Percentiles rank a stretch among this genome's conserved stretches.
phyloP scores from a whole-genome alignment of 2,329 filamentous ascomycete genomes.

The Paecilomyces formosus region DNA sequence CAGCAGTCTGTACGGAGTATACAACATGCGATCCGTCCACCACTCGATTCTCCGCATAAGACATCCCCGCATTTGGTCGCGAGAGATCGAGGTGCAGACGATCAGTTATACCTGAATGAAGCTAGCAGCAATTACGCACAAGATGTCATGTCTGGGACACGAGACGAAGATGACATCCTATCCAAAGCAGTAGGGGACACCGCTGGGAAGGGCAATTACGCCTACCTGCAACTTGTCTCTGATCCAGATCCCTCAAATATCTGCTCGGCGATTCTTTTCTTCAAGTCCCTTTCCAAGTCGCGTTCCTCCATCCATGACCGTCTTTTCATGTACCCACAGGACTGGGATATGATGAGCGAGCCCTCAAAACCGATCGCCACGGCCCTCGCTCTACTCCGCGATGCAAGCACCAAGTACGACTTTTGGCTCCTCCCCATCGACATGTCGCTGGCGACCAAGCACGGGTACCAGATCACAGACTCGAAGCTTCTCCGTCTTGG shows the following conservation, averaged over 20 bases:
- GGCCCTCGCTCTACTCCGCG: slow-evolving; percentile 30
- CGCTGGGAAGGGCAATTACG: slow-evolving; percentile 22
- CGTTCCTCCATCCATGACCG: slow-evolving; percentile 29
- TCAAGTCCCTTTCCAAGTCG: slow-evolving; percentile 30
- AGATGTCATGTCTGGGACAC: slow-evolving; percentile 7
- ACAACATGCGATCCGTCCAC: slow-evolving; percentile 61
- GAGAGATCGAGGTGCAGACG: background rate
- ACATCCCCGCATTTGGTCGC: background rate
- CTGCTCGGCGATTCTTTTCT: slow-evolving; percentile 39
- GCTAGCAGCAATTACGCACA: slow-evolving; percentile 14
- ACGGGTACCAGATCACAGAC: slow-evolving; percentile 25
- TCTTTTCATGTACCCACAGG: slow-evolving; percentile 40
- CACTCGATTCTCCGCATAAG: slow-evolving; percentile 21
- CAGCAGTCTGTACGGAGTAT: slow-evolving; percentile 76
- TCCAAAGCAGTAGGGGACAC: background rate
- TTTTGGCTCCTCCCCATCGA: slow-evolving; percentile 36
- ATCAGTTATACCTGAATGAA: background rate
- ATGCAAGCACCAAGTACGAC: slow-evolving; percentile 30
- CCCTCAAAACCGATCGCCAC: slow-evolving; percentile 19
- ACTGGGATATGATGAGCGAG: slow-evolving; percentile 32
- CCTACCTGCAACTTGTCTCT: slow-evolving; percentile 38
- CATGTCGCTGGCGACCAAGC: slow-evolving; percentile 24
- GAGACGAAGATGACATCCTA: slow-evolving; percentile 1
- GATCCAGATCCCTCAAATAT: slow-evolving; percentile 36
- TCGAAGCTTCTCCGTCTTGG: slow-evolving; percentile 29